Base-by-base conservation (phyloP, 805 yeast species). In the Yarrowia sp. region DNA sequence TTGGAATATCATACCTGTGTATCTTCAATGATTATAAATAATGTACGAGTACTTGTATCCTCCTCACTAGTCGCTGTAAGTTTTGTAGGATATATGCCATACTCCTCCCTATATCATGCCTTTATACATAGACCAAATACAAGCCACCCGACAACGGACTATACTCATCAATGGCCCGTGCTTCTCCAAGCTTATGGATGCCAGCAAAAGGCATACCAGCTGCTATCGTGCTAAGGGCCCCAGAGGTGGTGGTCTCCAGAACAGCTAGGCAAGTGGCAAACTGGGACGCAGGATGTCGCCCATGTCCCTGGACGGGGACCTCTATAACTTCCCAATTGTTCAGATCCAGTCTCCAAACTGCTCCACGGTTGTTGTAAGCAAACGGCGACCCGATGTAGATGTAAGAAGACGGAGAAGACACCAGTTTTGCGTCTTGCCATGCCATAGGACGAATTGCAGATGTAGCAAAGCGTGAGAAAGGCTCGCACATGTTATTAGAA, bases 271-370 rank as follows among this genome's bases (percentile, higher is more conserved):
- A 21, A 2, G 33, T 4, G 12, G 46, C 61, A 19, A 54, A 54
- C 22, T 54, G 61, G 14, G 61, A 36, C 14, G 61, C 61, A 1
- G 46, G 33, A 14, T 54, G 40, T 11, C 40, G n/a, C 1, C 46
- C 46, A 19, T 54, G 44, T 3, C 61, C 61, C 14, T 36, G 44
- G 1, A 68, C 68, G 0, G 74, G 72, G 44, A 83, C 66, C 1
- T 74, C 68, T 0, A 76, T 69, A 0, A 89, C 89, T 68, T 82
- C 83, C 51, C 78, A 70, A 0, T 72, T 67, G 5, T 79, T 76
- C 62, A 70, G 74, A 21, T 71, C 68, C 51, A 66, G 66, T 40
- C 36, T 44, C 33, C 61, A 54, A 4, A 54, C 26, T 0, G 61
- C 46, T 9, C 61, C 61, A 4, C 61, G 44, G 46, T 54, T 54